Evolutionary conservation across 1,284 basidiomycete species (phyloP), one percentile per base, ranked within the genome.

Genomic region (Ceratorhiza oryzae-sativae): DNA sequence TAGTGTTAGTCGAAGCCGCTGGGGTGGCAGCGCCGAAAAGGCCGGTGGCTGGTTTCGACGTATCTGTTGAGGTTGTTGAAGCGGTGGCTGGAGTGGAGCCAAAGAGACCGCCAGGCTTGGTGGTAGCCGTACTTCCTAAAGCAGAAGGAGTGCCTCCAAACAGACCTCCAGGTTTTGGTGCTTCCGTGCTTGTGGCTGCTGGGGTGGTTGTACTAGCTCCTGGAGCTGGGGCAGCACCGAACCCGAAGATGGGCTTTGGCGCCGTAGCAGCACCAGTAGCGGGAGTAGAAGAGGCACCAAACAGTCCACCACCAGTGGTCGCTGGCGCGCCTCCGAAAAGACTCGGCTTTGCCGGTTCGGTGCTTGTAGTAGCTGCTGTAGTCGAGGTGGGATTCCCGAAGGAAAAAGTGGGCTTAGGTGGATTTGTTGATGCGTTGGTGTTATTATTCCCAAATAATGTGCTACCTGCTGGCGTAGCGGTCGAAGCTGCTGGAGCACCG

Each of bases 11-110:
- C 15, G 76, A 59, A 71, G 77, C 71, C 0, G 75, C 75, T 1
- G 77, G 73, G 46, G 75, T 70, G 15, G 55, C 55, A 51, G 74
- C 72, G 49, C 77, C 76, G 25, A 79, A 79, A 49, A 78, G 73
- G 15, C 76, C 55, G 25, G 63, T 73, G 36, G 76, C 73, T 10
- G 76, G 70, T 51, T 73, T 75, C 6, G 68, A 74, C 8, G 68
- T 46, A 46, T 45, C 55, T 27, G 71, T 55, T 34, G 60, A 67
- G 9, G 48, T 30, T n/a, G 72, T 56, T 48, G 71, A 30, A 45
- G 74, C 60, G 41, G 68, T 13, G 10, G 77, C 75, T 51, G 76
- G 75, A 63, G 75, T 77, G 23, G 75, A 74, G 23, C 78, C 78
- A 58, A 81, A 79, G 10, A 79, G 67, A 1, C 75, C 73, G 15